Evolutionary conservation across 768 basidiomycete species (phyloP), one percentile per base, ranked within the genome.

Genomic region (Hydnomerulius pinastri): DNA sequence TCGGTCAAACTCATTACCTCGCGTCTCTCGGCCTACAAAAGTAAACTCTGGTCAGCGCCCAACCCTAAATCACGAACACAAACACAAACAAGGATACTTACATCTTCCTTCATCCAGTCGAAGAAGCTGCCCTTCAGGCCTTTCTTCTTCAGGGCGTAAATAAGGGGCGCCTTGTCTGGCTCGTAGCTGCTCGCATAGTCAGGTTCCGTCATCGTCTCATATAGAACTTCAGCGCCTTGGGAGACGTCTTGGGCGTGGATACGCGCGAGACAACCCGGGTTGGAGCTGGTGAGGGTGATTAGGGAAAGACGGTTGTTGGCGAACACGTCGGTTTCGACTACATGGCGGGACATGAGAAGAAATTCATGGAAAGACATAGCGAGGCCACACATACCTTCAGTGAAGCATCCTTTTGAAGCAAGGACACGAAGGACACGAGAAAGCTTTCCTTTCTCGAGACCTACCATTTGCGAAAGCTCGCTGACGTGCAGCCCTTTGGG

Each of bases 241-340:
- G 53, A 41, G 11, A 49, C 40, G 43, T 63, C 54, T 21, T 54
- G 53, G 2, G 48, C 24, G 8, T 46, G 27, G 15, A 54, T 29
- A 9, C 48, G 49, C 0, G 50, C 43, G 8, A 61, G 46, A 12
- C 44, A 58, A 4, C 55, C 56, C 0, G 50, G 11, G 24, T 49
- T 35, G 18, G 45, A 60, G 25, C 7, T 43, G 10, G 61, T 58
- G 35, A 50, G 55, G 7, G 65, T 57, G 1, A 64, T 39, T 8
- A 68, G 58, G 2, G 70, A 71, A 23, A 70, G 56, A n/a, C 67
- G 70, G 37, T 66, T 71, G 45, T 71, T 71, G 10, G 67, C 63
- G 51, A 68, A 71, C 0, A 48, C 48, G 15, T 69, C 59, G 8
- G 56, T 55, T 8, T 54, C 44, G 6, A 71, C 69, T 65, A 49